A percentile compares a stretch with the other conserved stretches of the same genome.
Evolutionary conservation across 2,329 filamentous ascomycete species (phyloP).

Genomic region (Colletotrichum tamarilloi): DNA sequence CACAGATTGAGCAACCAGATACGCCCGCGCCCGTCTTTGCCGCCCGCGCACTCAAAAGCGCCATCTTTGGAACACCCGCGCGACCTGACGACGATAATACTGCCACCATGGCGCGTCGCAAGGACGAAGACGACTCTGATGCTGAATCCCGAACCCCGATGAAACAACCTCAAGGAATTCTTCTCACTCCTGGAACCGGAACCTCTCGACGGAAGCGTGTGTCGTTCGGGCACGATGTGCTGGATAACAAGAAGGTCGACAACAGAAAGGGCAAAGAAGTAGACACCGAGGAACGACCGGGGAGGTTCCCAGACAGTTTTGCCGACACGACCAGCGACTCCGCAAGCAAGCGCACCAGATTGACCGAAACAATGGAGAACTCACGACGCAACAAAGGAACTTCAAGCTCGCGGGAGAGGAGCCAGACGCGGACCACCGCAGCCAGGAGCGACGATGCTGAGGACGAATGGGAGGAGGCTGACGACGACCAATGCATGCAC

Average conservation of each 20-base stretch:
- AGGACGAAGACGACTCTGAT: conserved; percentile 35
- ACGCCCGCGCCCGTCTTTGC: conserved; percentile 76
- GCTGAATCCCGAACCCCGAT: conserved; percentile 56
- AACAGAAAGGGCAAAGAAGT: conserved; percentile 41
- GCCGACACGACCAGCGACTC: conserved; percentile 35
- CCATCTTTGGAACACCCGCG: conserved; percentile 70
- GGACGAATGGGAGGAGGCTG: conserved; percentile 63
- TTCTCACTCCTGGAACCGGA: conserved; percentile 72
- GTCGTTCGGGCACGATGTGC: conserved; percentile 70
- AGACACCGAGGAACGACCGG: conserved; percentile 43
- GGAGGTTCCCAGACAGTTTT: conserved; percentile 45
- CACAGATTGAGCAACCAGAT: conserved; percentile 68
- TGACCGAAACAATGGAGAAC: conserved; percentile 60
- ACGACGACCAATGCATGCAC: conserved; percentile 58
- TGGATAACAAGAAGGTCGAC: conserved; percentile 49
- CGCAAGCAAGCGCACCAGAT: conserved; percentile 51
- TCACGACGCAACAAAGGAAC: conserved; percentile 45
- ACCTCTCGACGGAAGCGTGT: conserved; percentile 72
- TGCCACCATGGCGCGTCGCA: conserved; percentile 20
- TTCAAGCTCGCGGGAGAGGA: conserved; percentile 6
- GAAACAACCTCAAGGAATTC: conserved; percentile 62
- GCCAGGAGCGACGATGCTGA: conserved; percentile 44
- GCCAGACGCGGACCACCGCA: conserved; percentile 33
- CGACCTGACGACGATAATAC: conserved; percentile 47
- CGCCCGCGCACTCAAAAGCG: conserved; percentile 72